Conservation (phyloP, 176 grass and related monocot genomes). For the Lolium multiflorum region DNA sequence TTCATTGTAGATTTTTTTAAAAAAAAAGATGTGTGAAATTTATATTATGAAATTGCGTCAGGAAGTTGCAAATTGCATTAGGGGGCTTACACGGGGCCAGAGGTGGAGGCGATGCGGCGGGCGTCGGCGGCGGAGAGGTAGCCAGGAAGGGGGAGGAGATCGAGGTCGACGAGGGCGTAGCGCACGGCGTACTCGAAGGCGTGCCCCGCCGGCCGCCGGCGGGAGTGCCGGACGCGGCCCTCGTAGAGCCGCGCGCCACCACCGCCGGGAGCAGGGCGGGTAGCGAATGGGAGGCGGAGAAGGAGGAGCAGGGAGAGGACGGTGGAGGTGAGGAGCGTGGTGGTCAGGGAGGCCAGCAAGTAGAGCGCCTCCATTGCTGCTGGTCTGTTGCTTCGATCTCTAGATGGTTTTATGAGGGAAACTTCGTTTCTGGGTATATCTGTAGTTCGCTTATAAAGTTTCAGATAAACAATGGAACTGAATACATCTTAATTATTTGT, state of each 20-base stretch:
- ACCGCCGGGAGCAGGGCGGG: constrained; percentile 1
- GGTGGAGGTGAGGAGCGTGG: constrained; percentile 52
- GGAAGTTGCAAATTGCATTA: background rate
- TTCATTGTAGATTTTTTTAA: background rate
- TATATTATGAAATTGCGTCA: background rate
- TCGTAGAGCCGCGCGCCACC: constrained; percentile 62
- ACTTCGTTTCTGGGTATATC: background rate
- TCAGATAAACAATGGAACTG: background rate
- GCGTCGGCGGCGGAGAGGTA: constrained; percentile 71
- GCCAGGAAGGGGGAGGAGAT: constrained; percentile 43
- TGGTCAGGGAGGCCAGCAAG: constrained; percentile 58
- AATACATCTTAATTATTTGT: background rate
- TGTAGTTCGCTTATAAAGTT: background rate
- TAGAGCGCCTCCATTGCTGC: constrained; percentile 66
- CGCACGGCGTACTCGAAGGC: constrained; percentile 79
- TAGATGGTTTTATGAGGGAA: background rate
- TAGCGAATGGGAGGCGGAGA: constrained; percentile 39
- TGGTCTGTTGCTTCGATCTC: background rate
- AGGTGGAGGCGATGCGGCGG: constrained; percentile 67
- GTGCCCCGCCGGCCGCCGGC: constrained; percentile 52
- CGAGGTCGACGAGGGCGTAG: constrained; percentile 85
- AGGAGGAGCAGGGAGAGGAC: constrained; percentile 54
- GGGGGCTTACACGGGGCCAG: constrained; percentile 70
- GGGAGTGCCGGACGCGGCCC: constrained; percentile 63
- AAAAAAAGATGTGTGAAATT: background rate